Percentiles rank a stretch among this genome's conserved stretches.
Conservation (phyloP, 2,329 filamentous ascomycete genomes). For the Talaromyces sp. region DNA sequence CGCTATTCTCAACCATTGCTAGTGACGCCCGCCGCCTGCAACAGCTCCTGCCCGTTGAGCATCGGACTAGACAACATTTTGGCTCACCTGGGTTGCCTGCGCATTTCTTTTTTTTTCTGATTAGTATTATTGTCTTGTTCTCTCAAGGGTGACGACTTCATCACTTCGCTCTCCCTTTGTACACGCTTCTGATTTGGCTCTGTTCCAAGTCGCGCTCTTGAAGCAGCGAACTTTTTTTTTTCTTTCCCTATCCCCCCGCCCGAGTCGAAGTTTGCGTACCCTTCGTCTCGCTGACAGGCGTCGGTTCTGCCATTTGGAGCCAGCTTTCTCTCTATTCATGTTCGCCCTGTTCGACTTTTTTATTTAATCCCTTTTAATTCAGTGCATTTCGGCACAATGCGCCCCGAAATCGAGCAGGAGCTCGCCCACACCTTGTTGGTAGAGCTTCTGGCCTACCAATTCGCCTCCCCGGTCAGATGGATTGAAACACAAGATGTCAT, state of each 20-base stretch:
- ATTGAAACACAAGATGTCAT: constrained; percentile 99
- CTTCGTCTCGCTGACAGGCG: constrained; percentile 8
- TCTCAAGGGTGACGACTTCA: background rate
- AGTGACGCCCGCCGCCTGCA: background rate
- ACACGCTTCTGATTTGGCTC: background rate
- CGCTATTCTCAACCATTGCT: background rate
- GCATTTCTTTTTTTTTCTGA: background rate
- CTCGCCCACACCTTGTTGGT: constrained; percentile 96
- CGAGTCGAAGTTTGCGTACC: background rate
- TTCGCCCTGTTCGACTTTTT: background rate
- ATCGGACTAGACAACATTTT: background rate
- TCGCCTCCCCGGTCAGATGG: constrained; percentile 97
- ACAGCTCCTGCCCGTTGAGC: background rate
- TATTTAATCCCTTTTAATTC: constrained; percentile 9
- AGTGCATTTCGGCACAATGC: constrained; percentile 56
- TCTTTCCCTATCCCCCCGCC: background rate
- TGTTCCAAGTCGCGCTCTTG: background rate
- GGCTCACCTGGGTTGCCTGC: background rate
- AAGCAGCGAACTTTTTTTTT: background rate
- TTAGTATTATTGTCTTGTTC: background rate
- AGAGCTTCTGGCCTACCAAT: constrained; percentile 98
- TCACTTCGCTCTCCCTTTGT: background rate
- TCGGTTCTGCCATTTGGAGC: constrained; percentile 1
- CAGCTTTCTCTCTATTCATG: constrained; percentile 2
- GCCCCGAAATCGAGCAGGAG: constrained; percentile 98